Base-by-base conservation (phyloP, 306 rosid species). In the Ammopiptanthus mongolicus region DNA sequence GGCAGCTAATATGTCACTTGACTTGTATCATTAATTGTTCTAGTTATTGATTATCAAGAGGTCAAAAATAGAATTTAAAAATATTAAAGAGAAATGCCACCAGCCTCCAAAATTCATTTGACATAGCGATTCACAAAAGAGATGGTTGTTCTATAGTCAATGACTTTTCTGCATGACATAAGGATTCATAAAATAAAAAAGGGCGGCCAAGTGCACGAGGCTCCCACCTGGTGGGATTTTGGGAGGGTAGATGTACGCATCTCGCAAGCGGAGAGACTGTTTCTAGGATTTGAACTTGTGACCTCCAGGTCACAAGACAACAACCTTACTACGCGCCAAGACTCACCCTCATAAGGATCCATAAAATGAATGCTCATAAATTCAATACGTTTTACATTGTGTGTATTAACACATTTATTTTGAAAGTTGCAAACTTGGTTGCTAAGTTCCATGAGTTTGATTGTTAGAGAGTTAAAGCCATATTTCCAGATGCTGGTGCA, bases 401-500 rank as follows among this genome's bases (percentile, higher is more conserved):
- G 10, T 46, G 36, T 53, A 53, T 55, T 53, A n/a, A 79, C 75
- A 36, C 34, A 37, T 68, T 46, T 47, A 34, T 44, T 56, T 33
- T 66, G 50, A 31, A 4, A 79, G 23, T 53, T 37, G 44, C 39
- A 52, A 61, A 68, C 65, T 77, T 22, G 37, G 41, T 73, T 73
- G 68, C 81, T 78, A 69, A 83, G 17, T 84, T 75, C 15, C 53
- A 57, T 71, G 41, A 62, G 69, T 87, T 82, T 81, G 76, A 62
- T 87, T 85, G 79, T 48, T 78, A 95, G 98, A 90, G 80, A 80
- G 85, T 95, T 75, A 91, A 90, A 91, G 96, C 97, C 78, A 78
- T 91, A 80, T 95, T 91, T 88, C 97, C 97, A 46, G 97, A 91
- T 87, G 96, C 98, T 71, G 98, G 98, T 75, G 97, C 97, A 5